Percentiles rank a stretch among this genome's conserved stretches.
Conservation (phyloP, 1,139 yeast species). For the Blastobotrys proliferans region DNA sequence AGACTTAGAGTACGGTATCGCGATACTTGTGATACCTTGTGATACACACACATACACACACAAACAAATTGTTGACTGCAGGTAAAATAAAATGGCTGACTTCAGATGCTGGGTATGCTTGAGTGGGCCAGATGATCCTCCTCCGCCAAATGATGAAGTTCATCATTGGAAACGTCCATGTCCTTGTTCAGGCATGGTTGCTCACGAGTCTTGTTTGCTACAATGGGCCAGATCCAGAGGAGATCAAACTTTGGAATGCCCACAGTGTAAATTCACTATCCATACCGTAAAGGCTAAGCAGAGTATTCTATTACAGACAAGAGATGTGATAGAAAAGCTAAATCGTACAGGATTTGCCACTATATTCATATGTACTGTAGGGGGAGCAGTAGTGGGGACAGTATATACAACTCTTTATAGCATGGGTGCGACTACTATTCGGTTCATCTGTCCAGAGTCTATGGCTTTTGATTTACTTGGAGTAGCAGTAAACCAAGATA, state of each 20-base stretch:
- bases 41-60: no score
- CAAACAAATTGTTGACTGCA: no score
- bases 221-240: conserved; percentile 39
- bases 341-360: conserved; percentile 22
- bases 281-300: conserved; percentile 20
- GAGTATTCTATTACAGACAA: conserved; percentile 27
- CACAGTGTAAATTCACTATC: conserved; percentile 43
- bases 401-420: conserved; percentile 28
- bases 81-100: no score
- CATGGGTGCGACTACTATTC: conserved; percentile 34
- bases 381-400: conserved; percentile 29
- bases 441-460: conserved; percentile 36
- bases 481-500: conserved; percentile 19
- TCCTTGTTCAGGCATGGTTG: conserved; percentile 39
- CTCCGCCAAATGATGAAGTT: conserved; percentile 26
- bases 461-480: conserved; percentile 31
- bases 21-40: no score
- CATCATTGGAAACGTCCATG: conserved; percentile 42
- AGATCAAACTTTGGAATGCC: conserved; percentile 35
- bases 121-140: conserved; percentile 39
- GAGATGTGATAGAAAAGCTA: conserved; percentile 26
- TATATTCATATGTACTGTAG: conserved; percentile 29
- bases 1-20: no score
- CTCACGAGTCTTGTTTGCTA: conserved; percentile 43
- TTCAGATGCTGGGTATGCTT: conserved; percentile 46